Evolutionary conservation across 164 flowering plant genomes (phyloP), one percentile per base, ranked within the genome.

Genomic region (Vitis rupestris): DNA sequence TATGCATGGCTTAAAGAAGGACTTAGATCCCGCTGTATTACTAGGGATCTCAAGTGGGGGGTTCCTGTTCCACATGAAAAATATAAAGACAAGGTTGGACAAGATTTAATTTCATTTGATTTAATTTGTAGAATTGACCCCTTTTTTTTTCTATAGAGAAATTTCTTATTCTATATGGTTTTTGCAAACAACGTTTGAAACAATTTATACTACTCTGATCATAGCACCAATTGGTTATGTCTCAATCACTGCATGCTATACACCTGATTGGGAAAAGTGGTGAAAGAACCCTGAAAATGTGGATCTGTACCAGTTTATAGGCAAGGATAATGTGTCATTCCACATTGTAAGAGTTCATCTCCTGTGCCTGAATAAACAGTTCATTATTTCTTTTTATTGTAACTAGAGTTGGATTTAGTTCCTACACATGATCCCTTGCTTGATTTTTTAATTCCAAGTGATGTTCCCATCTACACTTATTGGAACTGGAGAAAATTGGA

Each of bases 301-400:
- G 73, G 98, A 92, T 81, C 82, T 95, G 9, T 95, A 78, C 83
- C 99, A 95, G 77, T 95, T 95, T 73, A 92, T 95, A 98, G 99
- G 99, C 69, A 95, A 95, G 79, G 99, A 95, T 75, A 93, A 95
- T 84, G 97, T 95, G 69, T 96, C 97, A 58, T 95, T 93, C 69
- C 99, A 95, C 82, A 92, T 98, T 52, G 98, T 95, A 83, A 83
- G 84, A 67, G 9, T 65, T 13, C 9, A 17, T 48, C 14, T n/a
- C 48, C 6, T 31, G 1, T 31, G 6, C 37, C 37, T 31, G 37
- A 31, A 31, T 31, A 2, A 31, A 31, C 37, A 31, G 37, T 31
- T 6, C 16, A 8, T 19, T 30, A 50, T 8, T 50, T 49, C 19
- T 31, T 31, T 19, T 31, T 31, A 31, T 31, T 16, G 1, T 52